A percentile compares a stretch with the other conserved stretches of the same genome.
These are phyloP conservation scores for Bipolaris sorokiniana DNA, from an alignment of 2,329 filamentous ascomycete species.

Conservation along the genomic window DNA sequence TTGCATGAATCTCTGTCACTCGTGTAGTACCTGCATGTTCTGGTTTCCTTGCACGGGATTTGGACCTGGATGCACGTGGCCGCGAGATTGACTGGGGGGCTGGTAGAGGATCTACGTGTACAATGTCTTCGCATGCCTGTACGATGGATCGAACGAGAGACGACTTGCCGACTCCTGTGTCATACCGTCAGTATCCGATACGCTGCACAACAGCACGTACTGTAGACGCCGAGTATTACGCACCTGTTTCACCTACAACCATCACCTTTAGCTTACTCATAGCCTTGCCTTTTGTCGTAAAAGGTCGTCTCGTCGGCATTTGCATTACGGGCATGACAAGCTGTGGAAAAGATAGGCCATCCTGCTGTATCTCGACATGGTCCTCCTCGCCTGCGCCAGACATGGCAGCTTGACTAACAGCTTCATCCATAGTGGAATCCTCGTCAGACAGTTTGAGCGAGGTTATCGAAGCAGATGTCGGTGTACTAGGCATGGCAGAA, in stretches of 20 bases:
- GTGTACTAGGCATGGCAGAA: constrained; percentile 62
- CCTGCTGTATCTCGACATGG: constrained; percentile 42
- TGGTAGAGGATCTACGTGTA: constrained; percentile 78
- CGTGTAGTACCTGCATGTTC: constrained; percentile 29
- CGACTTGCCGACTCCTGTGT: constrained; percentile 82
- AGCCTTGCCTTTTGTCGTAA: constrained; percentile 82
- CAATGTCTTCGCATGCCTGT: constrained; percentile 86
- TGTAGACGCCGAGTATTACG: constrained; percentile 3
- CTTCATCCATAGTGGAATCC: constrained; percentile 61
- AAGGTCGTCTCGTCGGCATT: constrained; percentile 87
- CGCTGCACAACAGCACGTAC: not conserved
- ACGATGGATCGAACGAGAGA: constrained; percentile 88
- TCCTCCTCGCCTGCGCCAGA: constrained; percentile 63
- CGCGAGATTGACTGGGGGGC: constrained; percentile 35
- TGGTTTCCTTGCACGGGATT: constrained; percentile 34
- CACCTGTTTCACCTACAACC: constrained; percentile 79
- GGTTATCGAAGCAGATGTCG: constrained; percentile 64
- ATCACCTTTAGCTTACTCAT: constrained; percentile 90
- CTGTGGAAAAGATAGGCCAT: constrained; percentile 64
- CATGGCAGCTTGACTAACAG: constrained; percentile 60
- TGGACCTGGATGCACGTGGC: constrained; percentile 31
- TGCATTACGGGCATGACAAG: constrained; percentile 97
- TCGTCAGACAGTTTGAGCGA: constrained; percentile 66
- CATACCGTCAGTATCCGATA: constrained; percentile 18
- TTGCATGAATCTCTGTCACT: constrained; percentile 53